phyloP scores from a whole-genome alignment of 768 basidiomycete genomes.

The Tephrocybe rancida region DNA sequence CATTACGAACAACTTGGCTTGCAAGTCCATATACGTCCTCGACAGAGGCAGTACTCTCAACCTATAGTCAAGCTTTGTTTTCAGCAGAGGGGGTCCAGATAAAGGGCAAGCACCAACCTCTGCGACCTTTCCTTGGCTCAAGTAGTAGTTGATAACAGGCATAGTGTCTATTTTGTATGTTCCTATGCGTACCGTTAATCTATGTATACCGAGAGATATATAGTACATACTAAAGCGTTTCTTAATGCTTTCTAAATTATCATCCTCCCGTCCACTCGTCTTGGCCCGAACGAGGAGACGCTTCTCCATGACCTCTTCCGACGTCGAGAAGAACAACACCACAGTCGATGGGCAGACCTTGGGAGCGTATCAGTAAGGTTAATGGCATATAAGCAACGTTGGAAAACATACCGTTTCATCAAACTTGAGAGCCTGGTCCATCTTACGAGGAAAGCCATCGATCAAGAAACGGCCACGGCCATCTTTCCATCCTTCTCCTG shows the following conservation, averaged over 20 bases:
- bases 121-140: slow-evolving; percentile 66
- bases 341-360: slow-evolving; percentile 82
- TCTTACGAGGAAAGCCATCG: slow-evolving; percentile 97
- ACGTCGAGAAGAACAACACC: slow-evolving; percentile 86
- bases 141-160: slow-evolving; percentile 92
- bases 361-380: not conserved
- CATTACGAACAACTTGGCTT: slow-evolving; percentile 46
- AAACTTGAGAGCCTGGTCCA: slow-evolving; percentile 96
- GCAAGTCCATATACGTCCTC: slow-evolving; percentile 36
- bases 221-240: slow-evolving; percentile 86
- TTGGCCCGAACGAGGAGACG: slow-evolving; percentile 89
- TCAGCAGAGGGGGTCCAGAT: not conserved
- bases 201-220: not conserved
- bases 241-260: slow-evolving; percentile 91
- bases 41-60: slow-evolving; percentile 56
- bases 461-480: slow-evolving; percentile 89
- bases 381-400: not conserved
- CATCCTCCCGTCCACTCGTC: slow-evolving; percentile 95
- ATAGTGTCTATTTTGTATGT: slow-evolving; percentile 88
- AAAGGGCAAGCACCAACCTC: slow-evolving; percentile 54
- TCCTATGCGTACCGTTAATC: slow-evolving; percentile 36
- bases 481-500: slow-evolving; percentile 62
- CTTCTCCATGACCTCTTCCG: slow-evolving; percentile 83
- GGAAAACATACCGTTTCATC: slow-evolving; percentile 69
- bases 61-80: slow-evolving; percentile 36